Percentiles rank a stretch among this genome's conserved stretches.
phyloP scores from a whole-genome alignment of 2,329 filamentous ascomycete genomes.

The Tolypocladium nubicola region DNA sequence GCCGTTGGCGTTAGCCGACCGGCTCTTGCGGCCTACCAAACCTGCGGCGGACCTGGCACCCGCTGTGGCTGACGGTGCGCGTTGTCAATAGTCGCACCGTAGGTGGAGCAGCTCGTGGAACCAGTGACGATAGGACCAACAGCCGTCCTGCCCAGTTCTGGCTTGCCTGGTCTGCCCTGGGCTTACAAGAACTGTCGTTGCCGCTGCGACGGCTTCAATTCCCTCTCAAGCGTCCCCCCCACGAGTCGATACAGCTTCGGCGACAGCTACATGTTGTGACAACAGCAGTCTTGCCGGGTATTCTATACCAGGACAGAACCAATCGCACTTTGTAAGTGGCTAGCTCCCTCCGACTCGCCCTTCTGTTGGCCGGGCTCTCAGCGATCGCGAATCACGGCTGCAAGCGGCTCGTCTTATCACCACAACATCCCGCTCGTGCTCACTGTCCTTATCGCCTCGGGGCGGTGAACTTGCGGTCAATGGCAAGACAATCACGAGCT shows the following conservation, averaged over 20 bases:
- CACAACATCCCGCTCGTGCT: background rate
- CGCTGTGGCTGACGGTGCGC: background rate
- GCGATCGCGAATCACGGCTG: background rate
- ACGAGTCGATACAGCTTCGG: background rate
- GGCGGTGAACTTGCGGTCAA: background rate
- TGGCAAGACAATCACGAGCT: background rate
- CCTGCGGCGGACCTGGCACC: background rate
- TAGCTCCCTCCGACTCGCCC: background rate
- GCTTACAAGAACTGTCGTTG: slow-evolving; percentile 5
- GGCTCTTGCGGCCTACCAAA: background rate
- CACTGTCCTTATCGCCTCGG: background rate
- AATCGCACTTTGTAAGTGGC: slow-evolving; percentile 1
- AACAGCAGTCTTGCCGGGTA: slow-evolving; percentile 1
- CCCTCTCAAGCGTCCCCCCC: background rate
- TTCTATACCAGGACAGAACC: slow-evolving; percentile 1
- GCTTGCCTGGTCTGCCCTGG: background rate
- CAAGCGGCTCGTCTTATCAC: background rate
- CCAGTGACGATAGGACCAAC: slow-evolving; percentile 1
- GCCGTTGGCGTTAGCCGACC: background rate
- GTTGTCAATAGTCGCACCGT: slow-evolving; percentile 1
- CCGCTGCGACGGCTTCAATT: slow-evolving; percentile 2
- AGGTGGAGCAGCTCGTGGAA: slow-evolving; percentile 2
- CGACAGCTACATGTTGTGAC: slow-evolving; percentile 2
- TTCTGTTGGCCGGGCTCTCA: background rate
- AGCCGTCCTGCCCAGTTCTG: background rate